phyloP scores from a whole-genome alignment of 345 rosid genomes.

The Heritiera littoralis region DNA sequence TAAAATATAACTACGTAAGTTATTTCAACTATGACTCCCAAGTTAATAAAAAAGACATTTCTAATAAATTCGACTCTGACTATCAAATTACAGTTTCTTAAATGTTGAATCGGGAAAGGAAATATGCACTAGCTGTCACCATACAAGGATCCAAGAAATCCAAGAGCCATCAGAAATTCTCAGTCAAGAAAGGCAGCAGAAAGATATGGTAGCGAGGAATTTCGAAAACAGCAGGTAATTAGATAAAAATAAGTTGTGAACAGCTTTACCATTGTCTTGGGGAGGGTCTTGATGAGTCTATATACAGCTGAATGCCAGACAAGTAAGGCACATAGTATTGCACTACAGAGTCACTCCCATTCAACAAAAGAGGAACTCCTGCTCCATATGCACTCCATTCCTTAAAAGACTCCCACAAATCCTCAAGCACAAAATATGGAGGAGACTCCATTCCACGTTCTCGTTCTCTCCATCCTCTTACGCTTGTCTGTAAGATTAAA shows the following conservation, averaged over 20 bases:
- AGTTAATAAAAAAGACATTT: not conserved
- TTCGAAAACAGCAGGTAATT: not conserved
- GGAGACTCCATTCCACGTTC: constrained; percentile 35
- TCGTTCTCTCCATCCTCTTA: constrained; percentile 33
- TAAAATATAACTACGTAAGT: not conserved
- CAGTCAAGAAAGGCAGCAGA: not conserved
- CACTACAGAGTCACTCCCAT: constrained; percentile 66
- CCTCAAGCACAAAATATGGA: constrained; percentile 61
- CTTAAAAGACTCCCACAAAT: constrained; percentile 82
- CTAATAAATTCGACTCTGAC: not conserved
- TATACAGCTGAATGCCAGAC: constrained; percentile 85
- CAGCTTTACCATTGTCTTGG: constrained; percentile 52
- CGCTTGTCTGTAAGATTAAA: constrained; percentile 42
- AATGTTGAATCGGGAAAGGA: not conserved
- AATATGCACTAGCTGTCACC: not conserved
- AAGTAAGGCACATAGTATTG: constrained; percentile 94
- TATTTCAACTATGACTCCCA: not conserved
- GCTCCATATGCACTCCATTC: constrained; percentile 98
- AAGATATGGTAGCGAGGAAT: not conserved
- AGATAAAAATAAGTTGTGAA: not conserved
- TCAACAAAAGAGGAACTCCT: constrained; percentile 76
- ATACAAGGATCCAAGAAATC: not conserved
- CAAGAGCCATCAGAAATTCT: not conserved
- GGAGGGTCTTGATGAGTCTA: constrained; percentile 49
- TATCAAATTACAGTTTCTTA: not conserved